phyloP scores from a whole-genome alignment of 805 yeast genomes.

The Yarrowia porcina region DNA sequence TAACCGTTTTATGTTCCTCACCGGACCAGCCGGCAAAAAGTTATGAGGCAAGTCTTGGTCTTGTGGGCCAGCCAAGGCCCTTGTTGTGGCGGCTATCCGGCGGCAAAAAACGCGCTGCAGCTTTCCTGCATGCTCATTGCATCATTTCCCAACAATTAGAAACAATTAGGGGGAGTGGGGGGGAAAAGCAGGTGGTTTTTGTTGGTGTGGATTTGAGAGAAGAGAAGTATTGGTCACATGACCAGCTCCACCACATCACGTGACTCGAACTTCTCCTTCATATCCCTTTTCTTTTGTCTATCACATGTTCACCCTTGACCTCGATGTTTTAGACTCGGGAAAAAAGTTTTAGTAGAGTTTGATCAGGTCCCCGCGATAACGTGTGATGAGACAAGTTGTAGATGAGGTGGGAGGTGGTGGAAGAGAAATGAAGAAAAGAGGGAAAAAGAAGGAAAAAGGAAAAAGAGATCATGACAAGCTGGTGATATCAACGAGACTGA shows the following conservation, averaged over 20 bases:
- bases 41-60: background rate
- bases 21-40: too few relatives aligned
- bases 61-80: too few relatives aligned
- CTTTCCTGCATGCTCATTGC: background rate
- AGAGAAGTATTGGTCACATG: too few relatives aligned
- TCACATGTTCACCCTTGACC: background rate
- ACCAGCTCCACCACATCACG: too few relatives aligned
- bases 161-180: background rate
- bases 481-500: too few relatives aligned
- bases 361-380: constrained; percentile 20
- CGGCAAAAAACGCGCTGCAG: background rate
- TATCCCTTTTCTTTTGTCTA: background rate
- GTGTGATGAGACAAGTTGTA: too few relatives aligned
- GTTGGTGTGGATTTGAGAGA: too few relatives aligned
- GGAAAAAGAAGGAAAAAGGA: background rate
- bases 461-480: too few relatives aligned
- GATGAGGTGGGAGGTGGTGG: too few relatives aligned
- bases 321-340: background rate
- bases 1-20: too few relatives aligned
- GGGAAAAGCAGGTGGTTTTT: background rate
- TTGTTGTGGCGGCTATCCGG: background rate
- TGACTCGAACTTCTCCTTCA: background rate
- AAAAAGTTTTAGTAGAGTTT: constrained; percentile 5
- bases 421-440: background rate
- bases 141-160: background rate